A percentile compares a stretch with the other conserved stretches of the same genome.
phyloP scores from a whole-genome alignment of 148 eudicot genomes.

The Dianthus caryophyllus region DNA sequence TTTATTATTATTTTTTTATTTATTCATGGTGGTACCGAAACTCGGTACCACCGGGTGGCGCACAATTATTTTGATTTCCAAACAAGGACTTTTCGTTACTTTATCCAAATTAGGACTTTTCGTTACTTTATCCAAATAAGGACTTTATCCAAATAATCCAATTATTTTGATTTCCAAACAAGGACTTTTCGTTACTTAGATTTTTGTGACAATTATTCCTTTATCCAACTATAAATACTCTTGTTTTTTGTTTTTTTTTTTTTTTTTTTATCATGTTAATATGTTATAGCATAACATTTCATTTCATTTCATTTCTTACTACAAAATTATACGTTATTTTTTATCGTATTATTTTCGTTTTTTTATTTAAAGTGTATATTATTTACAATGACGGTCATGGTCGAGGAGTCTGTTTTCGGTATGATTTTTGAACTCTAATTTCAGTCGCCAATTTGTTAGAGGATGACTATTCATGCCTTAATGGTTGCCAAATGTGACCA shows the following conservation, averaged over 20 bases:
- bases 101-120: too few relatives aligned
- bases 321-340: background rate
- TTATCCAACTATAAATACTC: conserved; percentile 17
- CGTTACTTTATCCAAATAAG: background rate
- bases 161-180: conserved; percentile 18
- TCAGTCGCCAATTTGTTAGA: too few relatives aligned
- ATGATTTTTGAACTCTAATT: conserved; percentile 12
- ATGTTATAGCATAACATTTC: background rate
- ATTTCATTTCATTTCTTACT: background rate
- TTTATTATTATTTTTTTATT: too few relatives aligned
- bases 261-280: too few relatives aligned
- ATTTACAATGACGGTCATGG: conserved; percentile 23
- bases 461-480: too few relatives aligned
- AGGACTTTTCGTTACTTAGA: conserved; percentile 20
- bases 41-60: too few relatives aligned
- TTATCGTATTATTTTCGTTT: background rate
- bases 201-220: conserved; percentile 14
- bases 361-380: background rate
- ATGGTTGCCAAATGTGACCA: too few relatives aligned
- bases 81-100: conserved; percentile 22
- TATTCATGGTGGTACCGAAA: too few relatives aligned
- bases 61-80: conserved; percentile 21
- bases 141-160: conserved; percentile 18
- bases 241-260: too few relatives aligned
- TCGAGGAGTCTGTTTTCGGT: conserved; percentile 34